Percentiles rank a stretch among this genome's conserved stretches.
Evolutionary conservation across 116 monocot genomes (phyloP).

Genomic region (Dioscorea cayenensis): DNA sequence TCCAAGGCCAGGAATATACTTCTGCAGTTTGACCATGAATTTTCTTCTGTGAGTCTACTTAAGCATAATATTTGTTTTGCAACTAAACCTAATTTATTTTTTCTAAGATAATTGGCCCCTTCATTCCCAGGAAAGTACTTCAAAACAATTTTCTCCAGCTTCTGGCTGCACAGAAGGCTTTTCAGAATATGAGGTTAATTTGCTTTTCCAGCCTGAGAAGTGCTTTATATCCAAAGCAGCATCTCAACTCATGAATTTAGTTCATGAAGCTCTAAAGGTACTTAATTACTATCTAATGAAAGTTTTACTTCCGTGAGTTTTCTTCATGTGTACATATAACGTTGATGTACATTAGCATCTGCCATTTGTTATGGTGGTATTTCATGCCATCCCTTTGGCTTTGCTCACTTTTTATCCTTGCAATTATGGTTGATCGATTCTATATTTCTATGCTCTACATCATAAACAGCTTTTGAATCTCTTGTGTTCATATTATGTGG

Average conservation of each 20-base stretch:
- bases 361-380: too few relatives aligned
- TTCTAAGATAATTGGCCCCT: not conserved
- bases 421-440: too few relatives aligned
- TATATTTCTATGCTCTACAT: too few relatives aligned
- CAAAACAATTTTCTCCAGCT: constrained; percentile 15
- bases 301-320: not conserved
- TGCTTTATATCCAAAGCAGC: constrained; percentile 70
- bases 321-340: not conserved
- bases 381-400: too few relatives aligned
- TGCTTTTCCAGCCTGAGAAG: constrained; percentile 68
- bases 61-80: not conserved
- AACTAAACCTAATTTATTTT: not conserved
- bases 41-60: constrained; percentile 42
- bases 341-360: not conserved
- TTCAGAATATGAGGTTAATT: constrained; percentile 35
- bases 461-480: too few relatives aligned
- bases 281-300: not conserved
- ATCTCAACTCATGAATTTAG: constrained; percentile 71
- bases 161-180: constrained; percentile 24
- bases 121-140: constrained; percentile 24
- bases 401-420: too few relatives aligned
- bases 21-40: constrained; percentile 44
- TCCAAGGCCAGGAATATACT: constrained; percentile 65
- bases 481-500: too few relatives aligned
- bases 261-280: constrained; percentile 84